These are phyloP conservation scores for Neospora caninum DNA, from an alignment of 169 alveolate genomes.

Conservation along the genomic window DNA sequence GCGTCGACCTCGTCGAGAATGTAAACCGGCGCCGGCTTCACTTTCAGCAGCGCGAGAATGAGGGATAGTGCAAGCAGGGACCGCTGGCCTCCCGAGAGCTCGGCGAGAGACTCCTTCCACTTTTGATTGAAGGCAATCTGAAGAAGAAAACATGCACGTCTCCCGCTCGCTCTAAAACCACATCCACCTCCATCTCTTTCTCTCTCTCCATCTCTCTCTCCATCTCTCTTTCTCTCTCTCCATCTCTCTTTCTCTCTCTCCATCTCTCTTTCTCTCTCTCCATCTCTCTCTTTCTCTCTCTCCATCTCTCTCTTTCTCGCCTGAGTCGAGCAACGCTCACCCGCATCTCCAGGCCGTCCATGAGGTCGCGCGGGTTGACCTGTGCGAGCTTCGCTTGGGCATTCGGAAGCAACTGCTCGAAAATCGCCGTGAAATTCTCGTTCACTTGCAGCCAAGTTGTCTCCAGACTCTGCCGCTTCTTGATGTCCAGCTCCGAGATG, in stretches of 20 bases:
- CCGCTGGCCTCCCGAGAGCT: conserved; percentile 81
- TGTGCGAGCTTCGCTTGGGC: conserved; percentile 93
- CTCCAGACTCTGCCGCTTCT: conserved; percentile 89
- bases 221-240: not conserved
- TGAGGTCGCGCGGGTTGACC: conserved; percentile 79
- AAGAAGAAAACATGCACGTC: conserved; percentile 66
- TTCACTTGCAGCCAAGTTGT: conserved; percentile 91
- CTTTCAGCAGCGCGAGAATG: conserved; percentile 95
- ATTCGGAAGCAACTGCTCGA: conserved; percentile 92
- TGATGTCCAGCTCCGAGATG: conserved; percentile 92
- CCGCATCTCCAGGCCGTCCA: conserved; percentile 85
- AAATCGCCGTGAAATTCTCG: conserved; percentile 91
- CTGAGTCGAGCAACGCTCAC: conserved; percentile 43
- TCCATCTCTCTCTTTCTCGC: not conserved
- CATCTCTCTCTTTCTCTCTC: not conserved
- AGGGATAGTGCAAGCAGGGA: conserved; percentile 97
- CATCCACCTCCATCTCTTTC: conserved; percentile 70
- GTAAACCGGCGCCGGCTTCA: conserved; percentile 97
- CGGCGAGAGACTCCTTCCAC: conserved; percentile 93
- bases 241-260: not conserved
- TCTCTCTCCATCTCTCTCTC: not conserved
- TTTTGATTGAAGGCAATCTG: conserved; percentile 60
- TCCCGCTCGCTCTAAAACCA: conserved; percentile 90
- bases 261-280: not conserved
- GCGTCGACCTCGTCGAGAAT: conserved; percentile 99